Base-by-base conservation (phyloP, 2,329 filamentous ascomycete genomes). In the Pyricularia sp. region DNA sequence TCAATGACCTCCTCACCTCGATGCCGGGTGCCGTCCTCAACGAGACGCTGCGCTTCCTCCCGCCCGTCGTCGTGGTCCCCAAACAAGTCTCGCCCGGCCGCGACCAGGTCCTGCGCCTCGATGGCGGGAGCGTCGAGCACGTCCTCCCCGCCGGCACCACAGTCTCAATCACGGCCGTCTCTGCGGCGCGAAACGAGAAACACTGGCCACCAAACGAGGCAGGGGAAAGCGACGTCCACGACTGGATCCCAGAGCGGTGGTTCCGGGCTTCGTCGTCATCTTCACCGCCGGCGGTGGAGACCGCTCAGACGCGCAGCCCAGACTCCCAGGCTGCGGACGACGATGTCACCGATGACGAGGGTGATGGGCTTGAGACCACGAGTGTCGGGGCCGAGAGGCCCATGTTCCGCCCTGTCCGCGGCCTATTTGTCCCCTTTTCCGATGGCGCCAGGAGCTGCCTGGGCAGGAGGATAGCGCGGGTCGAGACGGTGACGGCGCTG, bases 11-110 rank as follows among this genome's bases (percentile, higher is more conserved):
- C 70, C 86, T 92, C 72, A 86, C 84, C 12, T 88, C 88, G 70
- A 89, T 92, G 83, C 80, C 90, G 11, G 92, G 90, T 23, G 92
- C 92, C 4, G 86, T 90, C 73, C 85, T 94, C 83, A 92, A 93
- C 75, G 92, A 95, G 80, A 88, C 90, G 55, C 82, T 95, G 68
- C 88, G 92, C 12, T 74, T 93, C 61, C 83, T 92, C 70, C 91
- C 92, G 1, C 88, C 92, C 0, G 89, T 92, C 23, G 81, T 88
- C 63, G 86, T 85, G 68, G 89, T 95, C 30, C 92, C 92, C 31
- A 95, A 95, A 79, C 84, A 82, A 68, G 84, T 86, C 4, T 74
- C 78, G 3, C 76, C 79, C 2, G 74, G 76, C 2, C 75, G 80
- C 26, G 83, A 84, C 67, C 89, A 93, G 78, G 76, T 81, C 25